Evolutionary conservation across 2,329 filamentous ascomycete genomes (phyloP).

Genomic region (Paecilomyces sp.): DNA sequence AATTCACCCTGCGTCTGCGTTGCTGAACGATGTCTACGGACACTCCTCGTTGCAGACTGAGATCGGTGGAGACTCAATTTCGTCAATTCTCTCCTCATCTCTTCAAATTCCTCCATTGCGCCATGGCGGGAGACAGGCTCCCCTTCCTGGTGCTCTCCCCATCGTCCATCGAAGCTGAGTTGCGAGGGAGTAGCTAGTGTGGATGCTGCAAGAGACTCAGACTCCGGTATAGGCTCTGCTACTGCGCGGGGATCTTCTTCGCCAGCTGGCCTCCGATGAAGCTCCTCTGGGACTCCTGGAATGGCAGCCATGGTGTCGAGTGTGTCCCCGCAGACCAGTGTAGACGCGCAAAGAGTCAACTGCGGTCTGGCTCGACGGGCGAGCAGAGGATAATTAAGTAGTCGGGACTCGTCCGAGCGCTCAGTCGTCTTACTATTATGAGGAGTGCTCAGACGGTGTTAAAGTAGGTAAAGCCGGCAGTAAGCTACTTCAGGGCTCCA

Average conservation of each 20-base stretch:
- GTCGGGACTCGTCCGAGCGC: background rate
- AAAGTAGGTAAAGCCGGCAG: background rate
- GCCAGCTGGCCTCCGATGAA: background rate
- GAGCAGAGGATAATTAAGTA: background rate
- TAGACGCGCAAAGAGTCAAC: background rate
- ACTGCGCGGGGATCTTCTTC: background rate
- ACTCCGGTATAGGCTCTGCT: background rate
- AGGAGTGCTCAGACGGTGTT: background rate
- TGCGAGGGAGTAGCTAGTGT: conserved; percentile 10
- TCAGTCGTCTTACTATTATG: background rate
- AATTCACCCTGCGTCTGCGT: conserved; percentile 15
- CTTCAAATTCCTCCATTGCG: conserved; percentile 55
- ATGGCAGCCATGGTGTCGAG: background rate
- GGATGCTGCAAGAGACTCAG: conserved; percentile 5
- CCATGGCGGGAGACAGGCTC: conserved; percentile 44
- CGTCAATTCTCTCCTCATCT: conserved; percentile 50
- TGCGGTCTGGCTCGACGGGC: background rate
- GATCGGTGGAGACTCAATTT: conserved; percentile 41
- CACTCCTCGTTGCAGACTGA: conserved; percentile 18
- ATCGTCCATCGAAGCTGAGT: conserved; percentile 42
- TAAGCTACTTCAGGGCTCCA: background rate
- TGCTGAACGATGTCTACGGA: conserved; percentile 19
- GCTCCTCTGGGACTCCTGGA: background rate
- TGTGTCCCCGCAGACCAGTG: background rate
- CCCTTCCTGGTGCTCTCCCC: conserved; percentile 56